A percentile compares a stretch with the other conserved stretches of the same genome.
Conservation (phyloP, 129 eudicot species). For the Centrapalus pauciflorus region DNA sequence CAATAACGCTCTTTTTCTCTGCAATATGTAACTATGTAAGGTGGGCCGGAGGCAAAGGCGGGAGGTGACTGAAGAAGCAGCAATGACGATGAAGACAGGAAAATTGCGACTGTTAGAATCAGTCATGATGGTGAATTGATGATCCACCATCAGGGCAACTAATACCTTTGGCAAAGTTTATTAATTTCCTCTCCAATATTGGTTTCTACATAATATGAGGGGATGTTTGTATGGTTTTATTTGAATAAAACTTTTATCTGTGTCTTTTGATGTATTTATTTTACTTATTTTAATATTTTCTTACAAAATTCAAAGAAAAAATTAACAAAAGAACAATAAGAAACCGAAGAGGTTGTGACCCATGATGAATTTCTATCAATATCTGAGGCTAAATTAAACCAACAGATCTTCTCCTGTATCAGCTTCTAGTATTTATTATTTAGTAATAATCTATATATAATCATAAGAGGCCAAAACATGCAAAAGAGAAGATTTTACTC, state of each 20-base stretch:
- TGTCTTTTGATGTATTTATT: background rate
- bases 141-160: background rate
- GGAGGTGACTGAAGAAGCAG: background rate
- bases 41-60: background rate
- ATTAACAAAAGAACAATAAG: background rate
- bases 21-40: background rate
- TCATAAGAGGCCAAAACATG: too few species aligned
- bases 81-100: background rate
- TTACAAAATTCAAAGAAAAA: background rate
- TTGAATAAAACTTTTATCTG: background rate
- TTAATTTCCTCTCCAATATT: background rate
- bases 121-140: background rate
- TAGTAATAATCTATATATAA: too few species aligned
- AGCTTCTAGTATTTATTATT: too few species aligned
- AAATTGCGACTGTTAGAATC: too few species aligned
- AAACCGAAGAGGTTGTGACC: background rate
- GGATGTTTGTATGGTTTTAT: background rate
- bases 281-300: background rate
- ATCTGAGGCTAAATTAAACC: background rate
- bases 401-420: too few species aligned
- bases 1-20: background rate
- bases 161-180: background rate
- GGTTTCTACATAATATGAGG: background rate
- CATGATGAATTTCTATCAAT: background rate
- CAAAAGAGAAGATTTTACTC: too few species aligned